phyloP scores from a whole-genome alignment of 2,329 filamentous ascomycete genomes.

The Sporothrix curviconia region DNA sequence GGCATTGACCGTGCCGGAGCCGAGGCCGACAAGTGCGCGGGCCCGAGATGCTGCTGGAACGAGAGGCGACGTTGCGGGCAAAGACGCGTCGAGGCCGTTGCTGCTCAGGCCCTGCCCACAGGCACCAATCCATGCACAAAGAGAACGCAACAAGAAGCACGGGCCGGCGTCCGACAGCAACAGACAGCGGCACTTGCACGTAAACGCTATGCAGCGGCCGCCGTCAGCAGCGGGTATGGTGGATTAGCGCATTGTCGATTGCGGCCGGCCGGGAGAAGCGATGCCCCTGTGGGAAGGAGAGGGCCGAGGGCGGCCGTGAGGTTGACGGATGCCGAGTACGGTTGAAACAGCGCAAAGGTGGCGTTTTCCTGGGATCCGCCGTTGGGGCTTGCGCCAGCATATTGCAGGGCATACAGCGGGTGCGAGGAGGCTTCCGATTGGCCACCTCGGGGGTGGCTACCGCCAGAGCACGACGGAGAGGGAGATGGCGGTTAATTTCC shows the following conservation, averaged over 20 bases:
- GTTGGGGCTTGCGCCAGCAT: conserved; percentile 28
- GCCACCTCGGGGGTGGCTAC: no score
- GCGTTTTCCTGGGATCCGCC: conserved; percentile 25
- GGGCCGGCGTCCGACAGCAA: conserved; percentile 31
- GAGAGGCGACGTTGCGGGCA: not conserved
- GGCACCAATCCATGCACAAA: conserved; percentile 30
- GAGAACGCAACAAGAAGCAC: conserved; percentile 29
- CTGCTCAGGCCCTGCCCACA: conserved; percentile 29
- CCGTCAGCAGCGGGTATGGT: conserved; percentile 31
- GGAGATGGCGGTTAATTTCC: no score
- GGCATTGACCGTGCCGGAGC: conserved; percentile 31
- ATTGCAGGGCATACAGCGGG: conserved; percentile 32
- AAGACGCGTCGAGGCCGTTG: not conserved
- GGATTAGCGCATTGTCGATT: no score
- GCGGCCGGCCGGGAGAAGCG: conserved; percentile 25
- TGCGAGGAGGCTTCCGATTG: conserved; percentile 26
- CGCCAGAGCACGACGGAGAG: no score
- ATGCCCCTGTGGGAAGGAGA: not conserved
- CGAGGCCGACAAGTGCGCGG: conserved; percentile 30
- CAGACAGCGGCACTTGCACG: conserved; percentile 33
- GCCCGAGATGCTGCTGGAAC: conserved; percentile 28
- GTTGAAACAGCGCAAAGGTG: conserved; percentile 16
- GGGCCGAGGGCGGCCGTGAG: not conserved
- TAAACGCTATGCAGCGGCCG: conserved; percentile 31
- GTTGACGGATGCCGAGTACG: not conserved